Evolutionary conservation across 2,329 filamentous ascomycete genomes (phyloP).

Genomic region (Colletotrichum chrysophilum): DNA sequence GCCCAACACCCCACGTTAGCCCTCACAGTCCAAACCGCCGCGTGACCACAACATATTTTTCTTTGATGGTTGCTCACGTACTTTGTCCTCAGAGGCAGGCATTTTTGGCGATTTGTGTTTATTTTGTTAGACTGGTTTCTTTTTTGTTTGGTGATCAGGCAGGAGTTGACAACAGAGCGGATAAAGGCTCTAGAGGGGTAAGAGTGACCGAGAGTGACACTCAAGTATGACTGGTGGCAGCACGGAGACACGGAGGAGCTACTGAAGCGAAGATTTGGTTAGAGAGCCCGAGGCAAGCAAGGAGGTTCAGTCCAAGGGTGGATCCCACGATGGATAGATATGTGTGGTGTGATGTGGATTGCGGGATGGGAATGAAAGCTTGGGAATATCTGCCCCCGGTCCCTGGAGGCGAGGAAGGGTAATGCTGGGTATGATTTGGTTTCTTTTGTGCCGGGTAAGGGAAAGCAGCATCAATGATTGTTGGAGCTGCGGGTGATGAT

Average conservation of each 20-base stretch:
- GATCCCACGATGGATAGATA: constrained; percentile 15
- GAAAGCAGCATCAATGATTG: not conserved
- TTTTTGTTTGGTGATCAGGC: not conserved
- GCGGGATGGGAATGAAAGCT: not conserved
- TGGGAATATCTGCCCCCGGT: constrained; percentile 4
- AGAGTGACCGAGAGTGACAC: not conserved
- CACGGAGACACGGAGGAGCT: constrained; percentile 15
- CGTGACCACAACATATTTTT: constrained; percentile 29
- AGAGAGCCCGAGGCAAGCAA: constrained; percentile 6
- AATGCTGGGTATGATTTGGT: not conserved
- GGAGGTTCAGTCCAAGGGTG: constrained; percentile 10
- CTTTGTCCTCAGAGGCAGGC: constrained; percentile 34
- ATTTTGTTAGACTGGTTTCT: not conserved
- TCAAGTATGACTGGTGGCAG: not conserved
- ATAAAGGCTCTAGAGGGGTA: not conserved
- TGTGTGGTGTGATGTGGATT: not conserved
- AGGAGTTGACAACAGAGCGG: not conserved
- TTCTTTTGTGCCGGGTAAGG: not conserved
- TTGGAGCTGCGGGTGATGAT: not conserved
- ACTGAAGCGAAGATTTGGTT: constrained; percentile 11
- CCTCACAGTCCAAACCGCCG: constrained; percentile 21
- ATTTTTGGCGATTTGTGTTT: constrained; percentile 11
- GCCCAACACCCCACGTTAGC: constrained; percentile 13
- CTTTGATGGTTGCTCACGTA: constrained; percentile 27
- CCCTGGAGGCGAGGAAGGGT: not conserved